Base-by-base conservation (phyloP, 495 filamentous ascomycete species). In the Tuber melanosporum region DNA sequence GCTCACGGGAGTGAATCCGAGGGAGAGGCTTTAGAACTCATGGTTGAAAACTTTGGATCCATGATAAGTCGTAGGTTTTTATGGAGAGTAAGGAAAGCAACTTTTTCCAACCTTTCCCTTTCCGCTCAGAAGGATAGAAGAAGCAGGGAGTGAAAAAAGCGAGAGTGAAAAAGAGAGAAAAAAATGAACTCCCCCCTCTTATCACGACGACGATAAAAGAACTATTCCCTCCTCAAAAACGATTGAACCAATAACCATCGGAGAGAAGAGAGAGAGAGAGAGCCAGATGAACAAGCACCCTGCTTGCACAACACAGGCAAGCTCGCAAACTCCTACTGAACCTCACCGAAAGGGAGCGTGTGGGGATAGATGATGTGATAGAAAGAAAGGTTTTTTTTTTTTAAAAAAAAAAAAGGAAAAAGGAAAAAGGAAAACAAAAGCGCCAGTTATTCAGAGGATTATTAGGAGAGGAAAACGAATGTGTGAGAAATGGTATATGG, bases 1-100 rank as follows among this genome's bases (percentile, higher is more conserved):
- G 15, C 78, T 73, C 79, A 80, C 78, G 78, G 78, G 72, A 80
- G 78, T 19, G 77, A 77, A 42, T 80, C 77, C 17, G 39, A 73
- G 49, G 78, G 76, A 57, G 77, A 80, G 32, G 78, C 44, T 49
- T 80, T 80, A 22, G 78, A 72, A 26, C 66, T 39, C 78, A 80
- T 76, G 77, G 57, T 8, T 43, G 77, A 80, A 46, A 74, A 69
- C 47, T 80, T 80, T 10, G 77, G 57, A 15, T 71, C 43, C 78
- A 80, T 80, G 73, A 80, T 73, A 69, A 66, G 57, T 19, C 32
- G 57, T 66, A 66, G 57, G n/a, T 62, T 15, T 41, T 62, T 62
- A 62, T 36, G 26, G 26, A 14, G 26, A 66, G 57, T 36, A 36
- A 36, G 57, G 32, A 36, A 66, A 36, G 57, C 0, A 7, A 36